Evolutionary conservation across 768 basidiomycete species (phyloP).

Genomic region (Melanogaster broomeanus): DNA sequence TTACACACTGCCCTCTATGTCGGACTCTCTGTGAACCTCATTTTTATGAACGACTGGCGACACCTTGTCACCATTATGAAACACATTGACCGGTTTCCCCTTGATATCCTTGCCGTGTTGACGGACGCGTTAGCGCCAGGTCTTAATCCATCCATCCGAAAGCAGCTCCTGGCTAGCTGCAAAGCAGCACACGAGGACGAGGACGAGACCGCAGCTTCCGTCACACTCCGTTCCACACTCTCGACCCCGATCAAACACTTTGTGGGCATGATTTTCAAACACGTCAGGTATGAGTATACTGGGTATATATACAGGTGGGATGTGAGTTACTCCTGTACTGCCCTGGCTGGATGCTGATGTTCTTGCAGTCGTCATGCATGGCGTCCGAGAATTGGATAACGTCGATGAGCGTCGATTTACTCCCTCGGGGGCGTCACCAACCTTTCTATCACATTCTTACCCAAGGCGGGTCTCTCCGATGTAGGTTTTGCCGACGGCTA

Average conservation of each 20-base stretch:
- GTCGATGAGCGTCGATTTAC: constrained; percentile 42
- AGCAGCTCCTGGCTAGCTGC: constrained; percentile 33
- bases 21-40: constrained; percentile 39
- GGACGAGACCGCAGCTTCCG: constrained; percentile 25
- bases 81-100: constrained; percentile 36
- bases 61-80: constrained; percentile 35
- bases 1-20: constrained; percentile 36
- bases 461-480: constrained; percentile 37
- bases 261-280: constrained; percentile 51
- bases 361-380: constrained; percentile 34
- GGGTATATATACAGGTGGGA: constrained; percentile 54
- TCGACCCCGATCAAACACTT: constrained; percentile 38
- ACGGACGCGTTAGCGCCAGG: constrained; percentile 38
- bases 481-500: constrained; percentile 27
- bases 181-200: constrained; percentile 33
- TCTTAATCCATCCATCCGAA: constrained; percentile 23
- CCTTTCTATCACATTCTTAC: constrained; percentile 49
- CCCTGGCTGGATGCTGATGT: background rate
- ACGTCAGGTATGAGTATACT: constrained; percentile 39
- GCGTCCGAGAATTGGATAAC: constrained; percentile 45
- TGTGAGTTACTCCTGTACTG: constrained; percentile 27
- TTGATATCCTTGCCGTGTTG: constrained; percentile 46
- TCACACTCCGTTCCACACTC: constrained; percentile 27
- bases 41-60: constrained; percentile 37
- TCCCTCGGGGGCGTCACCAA: constrained; percentile 44